Base-by-base conservation (phyloP, 2,329 filamentous ascomycete genomes). In the Stagonosporopsis chrysanthemi region DNA sequence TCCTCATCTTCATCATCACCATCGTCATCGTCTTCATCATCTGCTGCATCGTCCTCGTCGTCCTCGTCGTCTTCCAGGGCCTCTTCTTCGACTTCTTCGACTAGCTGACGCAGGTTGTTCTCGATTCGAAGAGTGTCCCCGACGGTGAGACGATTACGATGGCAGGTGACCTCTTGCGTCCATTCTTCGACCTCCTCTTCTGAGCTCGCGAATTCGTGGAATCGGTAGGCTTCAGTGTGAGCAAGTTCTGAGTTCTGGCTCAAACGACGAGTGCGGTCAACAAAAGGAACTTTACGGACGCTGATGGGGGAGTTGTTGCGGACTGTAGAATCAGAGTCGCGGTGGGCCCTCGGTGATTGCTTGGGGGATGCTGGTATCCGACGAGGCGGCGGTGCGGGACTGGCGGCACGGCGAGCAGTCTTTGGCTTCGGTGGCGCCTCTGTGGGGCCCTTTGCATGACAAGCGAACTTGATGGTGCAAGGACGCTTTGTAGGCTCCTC, bases 191-290 rank as follows among this genome's bases (percentile, higher is more conserved):
- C 90, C 56, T 91, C 87, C 38, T 89, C 91, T 57, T 91, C 86
- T 46, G 91, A 92, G 72, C 90, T 92, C 40, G 91, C 94, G 74
- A 98, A 98, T 70, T 97, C 94, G 74, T 97, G 91, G 72, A 97
- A 98, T 45, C 82, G 78, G 41, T 77, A 79, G n/a, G 81, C 80
- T 68, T 82, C 80, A 80, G 86, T 72, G 79, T 87, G 75, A 56
- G 76, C 77, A 36, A 80, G 71, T 47, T 81, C 78, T 19, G 75
- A 73, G 51, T 76, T 72, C 47, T 68, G 61, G 56, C 73, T 76
- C 48, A 74, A 64, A 36, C 75, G 72, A 23, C 75, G 73, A 45
- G 70, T 62, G 43, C 72, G 72, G 44, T 71, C 69, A 33, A 66
- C 61, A 19, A 65, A 63, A 11, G 70, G 69, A 2, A 58, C 69